Base-by-base conservation (phyloP, 805 yeast species). In the Citeromyces matritensis region DNA sequence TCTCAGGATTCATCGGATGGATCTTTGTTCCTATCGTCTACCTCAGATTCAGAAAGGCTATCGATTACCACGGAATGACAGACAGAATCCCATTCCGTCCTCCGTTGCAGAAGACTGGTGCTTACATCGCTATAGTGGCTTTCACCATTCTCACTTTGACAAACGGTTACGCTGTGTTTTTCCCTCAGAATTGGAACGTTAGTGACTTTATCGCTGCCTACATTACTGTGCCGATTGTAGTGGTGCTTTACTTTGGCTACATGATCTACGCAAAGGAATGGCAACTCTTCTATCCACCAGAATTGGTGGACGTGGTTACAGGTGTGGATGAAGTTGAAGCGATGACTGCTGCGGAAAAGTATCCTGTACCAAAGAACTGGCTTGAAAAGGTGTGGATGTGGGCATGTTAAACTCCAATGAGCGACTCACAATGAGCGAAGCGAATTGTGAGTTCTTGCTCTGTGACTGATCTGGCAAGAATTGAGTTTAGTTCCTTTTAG, bases 161-260 rank as follows among this genome's bases (percentile, higher is more conserved):
- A n/a, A 78, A 79, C 42, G 86, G 86, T 35, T 79, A 73, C 45
- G 74, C 67, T 3, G 76, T 70, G 4, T 77, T 78, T 51, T 64
- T 78, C 37, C 60, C 60, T 12, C 47, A 44, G 19, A 42, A 51
- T 31, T 74, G 73, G 59, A 61, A 58, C 9, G 63, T 50, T 1
- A 49, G 67, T 5, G 75, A 73, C 47, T 78, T 78, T 42, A 53
- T 78, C 31, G 85, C 86, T 23, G 79, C 85, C 7, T 78, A 78
- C 51, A 60, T 78, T 37, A 76, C 84, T 0, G 45, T 78, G 30
- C 81, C 78, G 24, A 59, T 69, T 35, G 62, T 71, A 39, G 37
- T 67, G 3, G 53, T 53, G 4, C 54, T 78, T 29, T n/a, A 15
- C 15, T 15, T 25, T 14, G 27, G 27, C 27, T 15, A 25, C 14